Evolutionary conservation across 768 basidiomycete species (phyloP).

Genomic region (Lyophyllum semitale): DNA sequence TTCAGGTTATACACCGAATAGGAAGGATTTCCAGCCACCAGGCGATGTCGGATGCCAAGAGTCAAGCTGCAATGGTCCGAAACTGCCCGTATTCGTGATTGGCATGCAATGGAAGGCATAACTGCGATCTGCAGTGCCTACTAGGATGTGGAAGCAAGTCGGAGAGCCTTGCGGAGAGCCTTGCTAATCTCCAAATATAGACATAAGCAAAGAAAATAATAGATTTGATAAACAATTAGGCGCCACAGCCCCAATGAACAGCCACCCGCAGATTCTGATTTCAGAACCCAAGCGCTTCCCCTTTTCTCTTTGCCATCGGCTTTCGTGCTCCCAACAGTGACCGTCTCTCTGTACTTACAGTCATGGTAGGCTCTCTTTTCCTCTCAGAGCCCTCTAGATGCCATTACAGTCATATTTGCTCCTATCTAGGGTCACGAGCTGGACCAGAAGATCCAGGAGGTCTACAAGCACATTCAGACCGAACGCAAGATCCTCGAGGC

Average conservation of each 20-base stretch:
- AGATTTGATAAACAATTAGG: conserved; percentile 12
- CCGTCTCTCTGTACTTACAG: conserved; percentile 21
- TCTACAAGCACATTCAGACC: conserved; percentile 86
- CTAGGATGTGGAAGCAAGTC: neutral
- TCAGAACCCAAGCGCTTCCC: conserved; percentile 13
- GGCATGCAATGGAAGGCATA: conserved; percentile 33
- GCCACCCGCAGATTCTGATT: conserved; percentile 24
- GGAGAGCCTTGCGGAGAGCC: neutral
- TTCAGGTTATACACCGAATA: conserved; percentile 29
- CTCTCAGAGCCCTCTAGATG: conserved; percentile 24
- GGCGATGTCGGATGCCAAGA: conserved; percentile 47
- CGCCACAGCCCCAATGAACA: conserved; percentile 27
- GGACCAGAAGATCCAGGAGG: conserved; percentile 93
- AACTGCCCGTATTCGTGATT: conserved; percentile 42
- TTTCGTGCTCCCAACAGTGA: conserved; percentile 12
- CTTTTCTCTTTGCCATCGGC: conserved; percentile 15
- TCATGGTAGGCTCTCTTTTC: conserved; percentile 10
- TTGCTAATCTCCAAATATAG: conserved; percentile 9
- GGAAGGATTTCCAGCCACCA: conserved; percentile 33
- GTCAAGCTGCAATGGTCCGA: conserved; percentile 45
- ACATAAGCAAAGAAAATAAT: conserved; percentile 14
- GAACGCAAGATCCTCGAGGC: conserved; percentile 93
- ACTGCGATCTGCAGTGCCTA: neutral
- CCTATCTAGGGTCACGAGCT: conserved; percentile 57
- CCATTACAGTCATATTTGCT: conserved; percentile 1